Evolutionary conservation across 192 early-diverging fungal species (phyloP).

Genomic region (Helicostylum pulchrum): DNA sequence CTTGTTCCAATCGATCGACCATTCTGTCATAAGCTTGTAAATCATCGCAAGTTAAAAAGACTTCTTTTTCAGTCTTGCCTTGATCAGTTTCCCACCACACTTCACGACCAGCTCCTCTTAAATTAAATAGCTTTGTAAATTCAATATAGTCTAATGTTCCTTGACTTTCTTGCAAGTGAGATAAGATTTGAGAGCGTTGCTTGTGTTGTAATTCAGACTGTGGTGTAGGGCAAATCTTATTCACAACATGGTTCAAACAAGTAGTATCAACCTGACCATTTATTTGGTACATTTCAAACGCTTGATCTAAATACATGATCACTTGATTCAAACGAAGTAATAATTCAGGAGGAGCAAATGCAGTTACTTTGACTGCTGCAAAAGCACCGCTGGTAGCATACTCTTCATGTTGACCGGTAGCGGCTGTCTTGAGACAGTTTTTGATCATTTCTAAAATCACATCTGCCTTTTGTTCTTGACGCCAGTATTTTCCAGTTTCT

Average conservation of each 20-base stretch:
- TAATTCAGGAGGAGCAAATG: conserved; percentile 70
- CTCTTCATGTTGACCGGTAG: conserved; percentile 8
- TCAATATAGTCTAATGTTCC: conserved; percentile 13
- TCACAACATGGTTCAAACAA: conserved; percentile 34
- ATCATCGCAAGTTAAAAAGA: conserved; percentile 51
- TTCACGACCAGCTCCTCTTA: conserved; percentile 18
- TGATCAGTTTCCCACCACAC: conserved; percentile 15
- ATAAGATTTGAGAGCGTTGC: neutral
- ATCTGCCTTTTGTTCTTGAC: conserved; percentile 63
- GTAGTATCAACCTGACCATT: conserved; percentile 36
- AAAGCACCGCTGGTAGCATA: conserved; percentile 61
- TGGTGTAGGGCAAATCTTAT: conserved; percentile 27
- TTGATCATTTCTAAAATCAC: conserved; percentile 64
- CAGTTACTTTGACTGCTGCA: conserved; percentile 88
- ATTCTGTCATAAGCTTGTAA: conserved; percentile 67
- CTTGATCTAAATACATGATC: conserved; percentile 42
- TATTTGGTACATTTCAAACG: conserved; percentile 43
- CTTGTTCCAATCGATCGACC: conserved; percentile 62
- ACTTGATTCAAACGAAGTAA: conserved; percentile 69
- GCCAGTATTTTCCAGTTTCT: conserved; percentile 3
- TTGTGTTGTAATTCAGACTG: conserved; percentile 16
- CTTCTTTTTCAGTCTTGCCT: conserved; percentile 8
- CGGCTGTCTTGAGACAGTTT: conserved; percentile 71
- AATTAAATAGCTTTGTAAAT: conserved; percentile 18
- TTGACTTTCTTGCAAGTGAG: neutral